A percentile compares a stretch with the other conserved stretches of the same genome.
phyloP scores from a whole-genome alignment of 306 rosid species.

The Sesbania bispinosa region DNA sequence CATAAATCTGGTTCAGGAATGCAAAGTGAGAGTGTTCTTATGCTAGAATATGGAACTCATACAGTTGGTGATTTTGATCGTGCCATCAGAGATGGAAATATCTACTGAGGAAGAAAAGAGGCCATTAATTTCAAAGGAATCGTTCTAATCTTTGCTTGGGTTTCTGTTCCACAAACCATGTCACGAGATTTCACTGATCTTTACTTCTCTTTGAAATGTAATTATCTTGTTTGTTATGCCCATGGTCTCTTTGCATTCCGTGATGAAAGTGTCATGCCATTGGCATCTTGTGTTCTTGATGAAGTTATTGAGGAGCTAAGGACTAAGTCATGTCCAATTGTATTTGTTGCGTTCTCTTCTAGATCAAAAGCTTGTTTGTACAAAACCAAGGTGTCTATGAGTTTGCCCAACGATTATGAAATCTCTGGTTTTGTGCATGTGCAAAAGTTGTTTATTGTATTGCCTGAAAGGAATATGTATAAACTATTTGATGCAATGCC shows the following conservation, averaged over 20 bases:
- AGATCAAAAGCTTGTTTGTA: constrained; percentile 90
- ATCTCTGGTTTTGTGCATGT: too few species aligned
- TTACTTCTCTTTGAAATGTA: constrained; percentile 79
- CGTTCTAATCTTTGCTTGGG: constrained; percentile 85
- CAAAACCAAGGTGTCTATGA: constrained; percentile 55
- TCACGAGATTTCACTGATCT: constrained; percentile 58
- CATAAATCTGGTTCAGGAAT: too few species aligned
- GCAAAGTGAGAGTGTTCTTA: too few species aligned
- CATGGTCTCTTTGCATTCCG: constrained; percentile 74
- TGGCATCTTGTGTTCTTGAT: constrained; percentile 71
- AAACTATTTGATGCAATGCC: too few species aligned
- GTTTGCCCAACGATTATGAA: constrained; percentile 66
- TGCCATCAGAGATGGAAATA: constrained; percentile 40
- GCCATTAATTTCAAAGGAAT: constrained; percentile 58
- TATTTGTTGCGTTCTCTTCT: constrained; percentile 78
- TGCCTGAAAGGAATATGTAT: too few species aligned
- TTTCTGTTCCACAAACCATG: constrained; percentile 57
- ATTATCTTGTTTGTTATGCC: constrained; percentile 79
- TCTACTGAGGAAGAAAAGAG: constrained; percentile 81
- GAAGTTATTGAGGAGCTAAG: constrained; percentile 90
- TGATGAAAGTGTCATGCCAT: constrained; percentile 66
- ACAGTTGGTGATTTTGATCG: constrained; percentile 26
- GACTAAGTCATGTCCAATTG: constrained; percentile 67
- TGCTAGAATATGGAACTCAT: not conserved
- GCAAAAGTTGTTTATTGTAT: too few species aligned